Percentiles rank a stretch among this genome's conserved stretches.
These are phyloP conservation scores for Fusarium sp. DNA, from an alignment of 2,329 filamentous ascomycete genomes.

Conservation along the genomic window DNA sequence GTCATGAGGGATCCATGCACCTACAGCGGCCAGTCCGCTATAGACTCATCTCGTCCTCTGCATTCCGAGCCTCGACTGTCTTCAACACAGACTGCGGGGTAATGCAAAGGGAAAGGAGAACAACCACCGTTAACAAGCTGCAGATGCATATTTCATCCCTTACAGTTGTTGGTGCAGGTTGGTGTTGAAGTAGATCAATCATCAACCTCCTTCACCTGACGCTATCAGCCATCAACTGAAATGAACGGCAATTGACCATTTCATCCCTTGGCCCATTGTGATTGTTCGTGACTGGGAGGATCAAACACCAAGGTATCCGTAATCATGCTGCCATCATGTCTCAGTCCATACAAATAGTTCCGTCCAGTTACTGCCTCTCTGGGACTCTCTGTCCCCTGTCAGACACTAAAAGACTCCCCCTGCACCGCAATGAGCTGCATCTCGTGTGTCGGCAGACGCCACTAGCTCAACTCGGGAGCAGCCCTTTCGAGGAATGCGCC, in stretches of 20 bases:
- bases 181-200: conserved; percentile 10
- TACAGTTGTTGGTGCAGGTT: conserved; percentile 17
- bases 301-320: conserved; percentile 11
- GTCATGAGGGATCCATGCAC: not conserved
- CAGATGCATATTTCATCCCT: conserved; percentile 13
- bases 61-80: conserved; percentile 24
- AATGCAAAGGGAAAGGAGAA: not conserved
- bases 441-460: conserved; percentile 34
- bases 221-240: conserved; percentile 27
- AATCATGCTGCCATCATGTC: conserved; percentile 24
- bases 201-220: conserved; percentile 36
- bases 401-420: conserved; percentile 23
- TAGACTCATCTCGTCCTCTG: conserved; percentile 20
- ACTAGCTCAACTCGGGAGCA: conserved; percentile 41
- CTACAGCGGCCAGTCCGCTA: conserved; percentile 16
- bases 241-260: conserved; percentile 23
- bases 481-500: conserved; percentile 43
- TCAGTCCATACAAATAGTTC: conserved; percentile 29
- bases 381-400: not conserved
- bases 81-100: conserved; percentile 3
- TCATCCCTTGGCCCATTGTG: conserved; percentile 19
- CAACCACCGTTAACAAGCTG: not conserved
- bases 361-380: not conserved
- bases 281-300: conserved; percentile 16
- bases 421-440: conserved; percentile 27